phyloP scores from a whole-genome alignment of 164 flowering plant genomes.

The Liriodendron chinense region DNA sequence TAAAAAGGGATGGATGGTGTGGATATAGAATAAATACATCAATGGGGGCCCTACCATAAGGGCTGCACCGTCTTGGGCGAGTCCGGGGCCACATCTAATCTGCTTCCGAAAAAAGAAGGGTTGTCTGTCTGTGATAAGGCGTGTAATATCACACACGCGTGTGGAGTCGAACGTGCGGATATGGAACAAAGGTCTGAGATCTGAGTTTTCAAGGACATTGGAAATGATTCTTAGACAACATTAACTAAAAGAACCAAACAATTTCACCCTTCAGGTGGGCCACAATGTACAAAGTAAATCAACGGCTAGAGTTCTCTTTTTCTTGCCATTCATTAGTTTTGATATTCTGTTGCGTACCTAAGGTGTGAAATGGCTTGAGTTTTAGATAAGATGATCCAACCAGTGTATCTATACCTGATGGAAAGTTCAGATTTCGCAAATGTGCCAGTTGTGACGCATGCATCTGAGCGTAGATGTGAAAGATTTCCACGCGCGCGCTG shows the following conservation, averaged over 20 bases:
- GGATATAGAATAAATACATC: too few relatives aligned
- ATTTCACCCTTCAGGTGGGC: background rate
- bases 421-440: background rate
- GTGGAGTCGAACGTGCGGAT: background rate
- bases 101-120: too few relatives aligned
- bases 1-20: too few relatives aligned
- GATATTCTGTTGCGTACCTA: too few relatives aligned
- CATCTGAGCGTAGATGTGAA: too few relatives aligned
- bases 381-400: background rate
- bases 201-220: background rate
- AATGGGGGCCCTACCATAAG: too few relatives aligned
- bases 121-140: background rate
- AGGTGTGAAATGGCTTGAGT: background rate
- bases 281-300: background rate
- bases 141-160: background rate
- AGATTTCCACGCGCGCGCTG: too few relatives aligned
- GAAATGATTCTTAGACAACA: background rate
- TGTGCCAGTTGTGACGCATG: too few relatives aligned
- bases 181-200: too few relatives aligned
- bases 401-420: background rate
- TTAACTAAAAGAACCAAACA: background rate
- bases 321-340: background rate
- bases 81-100: too few relatives aligned
- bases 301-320: background rate
- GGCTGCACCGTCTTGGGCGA: too few relatives aligned